Evolutionary conservation across 139 green algal genomes (phyloP).

Genomic region (Deuterostichococcus epilithicus): DNA sequence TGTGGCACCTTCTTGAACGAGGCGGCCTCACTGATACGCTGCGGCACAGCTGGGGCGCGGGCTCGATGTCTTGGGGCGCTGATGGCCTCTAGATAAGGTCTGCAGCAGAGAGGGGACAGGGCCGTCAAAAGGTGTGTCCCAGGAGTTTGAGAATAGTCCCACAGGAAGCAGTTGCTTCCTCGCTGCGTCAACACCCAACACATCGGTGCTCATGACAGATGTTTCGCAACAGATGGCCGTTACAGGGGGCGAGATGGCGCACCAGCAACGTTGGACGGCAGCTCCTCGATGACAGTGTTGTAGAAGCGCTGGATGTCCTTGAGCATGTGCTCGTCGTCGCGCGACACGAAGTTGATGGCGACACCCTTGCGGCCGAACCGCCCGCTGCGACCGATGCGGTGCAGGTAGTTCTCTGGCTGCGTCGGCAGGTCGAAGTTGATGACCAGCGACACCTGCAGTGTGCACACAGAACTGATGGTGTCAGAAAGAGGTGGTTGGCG

Average conservation of each 20-base stretch:
- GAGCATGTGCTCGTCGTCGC: constrained; percentile 93
- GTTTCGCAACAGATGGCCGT: constrained; percentile 55
- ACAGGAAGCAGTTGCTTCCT: too few relatives aligned
- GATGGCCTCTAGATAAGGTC: background rate
- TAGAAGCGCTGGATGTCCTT: constrained; percentile 99
- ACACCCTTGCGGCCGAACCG: constrained; percentile 98
- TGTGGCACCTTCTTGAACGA: background rate
- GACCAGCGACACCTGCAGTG: constrained; percentile 93
- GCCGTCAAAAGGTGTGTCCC: too few relatives aligned
- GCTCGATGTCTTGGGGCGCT: background rate
- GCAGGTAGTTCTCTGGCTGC: constrained; percentile 99
- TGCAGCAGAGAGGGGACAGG: background rate
- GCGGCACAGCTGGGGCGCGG: too few relatives aligned
- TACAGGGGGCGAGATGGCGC: too few relatives aligned
- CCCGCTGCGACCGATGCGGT: constrained; percentile 91
- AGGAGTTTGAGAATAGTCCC: too few relatives aligned
- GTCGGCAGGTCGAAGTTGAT: constrained; percentile 99
- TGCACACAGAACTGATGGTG: background rate
- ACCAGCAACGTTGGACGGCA: constrained; percentile 92
- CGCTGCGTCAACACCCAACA: background rate
- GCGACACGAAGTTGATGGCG: constrained; percentile 99
- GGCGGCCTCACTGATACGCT: too few relatives aligned
- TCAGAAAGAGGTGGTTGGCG: background rate
- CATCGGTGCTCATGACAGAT: too few relatives aligned
- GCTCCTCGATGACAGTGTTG: constrained; percentile 98